Conservation (phyloP, 768 basidiomycete genomes). For the Dioszegia aurantiaca region DNA sequence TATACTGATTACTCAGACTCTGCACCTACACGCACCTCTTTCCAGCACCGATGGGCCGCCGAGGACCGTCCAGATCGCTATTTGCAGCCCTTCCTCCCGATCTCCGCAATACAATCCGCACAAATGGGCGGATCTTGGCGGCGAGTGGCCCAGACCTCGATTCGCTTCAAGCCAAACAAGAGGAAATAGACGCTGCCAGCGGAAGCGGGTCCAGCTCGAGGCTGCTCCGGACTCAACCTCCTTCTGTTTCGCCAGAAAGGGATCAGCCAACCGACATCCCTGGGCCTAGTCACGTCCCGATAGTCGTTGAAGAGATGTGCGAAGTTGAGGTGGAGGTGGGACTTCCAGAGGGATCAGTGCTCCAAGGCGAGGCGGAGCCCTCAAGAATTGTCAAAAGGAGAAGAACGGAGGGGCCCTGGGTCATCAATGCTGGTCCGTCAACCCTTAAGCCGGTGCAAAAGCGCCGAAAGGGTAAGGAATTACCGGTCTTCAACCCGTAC, state of each 20-base stretch:
- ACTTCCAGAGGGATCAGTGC: background rate
- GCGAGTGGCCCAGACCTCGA: slow-evolving; percentile 1
- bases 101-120: slow-evolving; percentile 33
- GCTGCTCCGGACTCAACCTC: slow-evolving; percentile 22
- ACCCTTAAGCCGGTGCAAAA: background rate
- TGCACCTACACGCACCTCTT: too few relatives aligned
- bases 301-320: background rate
- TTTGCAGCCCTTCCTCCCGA: slow-evolving; percentile 42
- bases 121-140: background rate
- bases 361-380: too few relatives aligned
- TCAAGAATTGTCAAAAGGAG: background rate
- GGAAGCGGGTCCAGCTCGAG: background rate
- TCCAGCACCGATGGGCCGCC: slow-evolving; percentile 2
- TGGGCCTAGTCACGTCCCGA: too few relatives aligned
- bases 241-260: slow-evolving; percentile 4
- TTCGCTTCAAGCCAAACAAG: slow-evolving; percentile 14
- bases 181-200: background rate
- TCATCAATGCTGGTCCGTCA: background rate
- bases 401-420: slow-evolving; percentile 1
- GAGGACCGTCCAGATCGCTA: slow-evolving; percentile 27
- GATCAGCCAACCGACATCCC: background rate
- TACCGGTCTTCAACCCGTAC: slow-evolving; percentile 17
- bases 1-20: too few relatives aligned
- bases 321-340: background rate
- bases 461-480: slow-evolving; percentile 10